Evolutionary conservation across 1,284 basidiomycete genomes (phyloP), one percentile per base, ranked within the genome.

Genomic region (Boletellus sp.): DNA sequence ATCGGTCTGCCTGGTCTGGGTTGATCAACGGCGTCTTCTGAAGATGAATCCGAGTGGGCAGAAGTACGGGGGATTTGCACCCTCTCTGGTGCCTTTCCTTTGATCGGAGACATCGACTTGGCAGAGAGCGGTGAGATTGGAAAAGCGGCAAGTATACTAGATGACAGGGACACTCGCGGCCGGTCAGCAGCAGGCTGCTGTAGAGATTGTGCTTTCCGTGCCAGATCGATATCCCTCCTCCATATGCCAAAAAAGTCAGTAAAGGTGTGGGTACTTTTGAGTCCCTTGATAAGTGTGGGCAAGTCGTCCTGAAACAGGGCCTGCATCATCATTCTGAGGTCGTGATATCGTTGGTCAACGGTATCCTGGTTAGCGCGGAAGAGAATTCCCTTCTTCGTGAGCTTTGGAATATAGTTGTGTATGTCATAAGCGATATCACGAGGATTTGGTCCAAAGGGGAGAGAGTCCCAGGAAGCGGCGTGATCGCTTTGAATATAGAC

Each of bases 371-470:
- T 86, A 1, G 83, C 75, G 33, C 82, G 79, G 68, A 91, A 91
- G 38, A 91, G 58, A 0, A 82, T 83, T 6, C 80, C 84, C 63
- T 84, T 87, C 69, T 83, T 86, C 4, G 81, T 79, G 32, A 91
- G 74, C 51, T 73, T 75, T 16, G 89, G 88, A 2, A 91, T 65
- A 59, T 81, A 69, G 2, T 78, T 62, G 60, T 89, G 85, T 44
- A 91, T 74, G 56, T 86, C 79, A 47, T 74, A 78, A 13, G 82
- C 81, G 36, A 91, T 78, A 22, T 82, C 81, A 40, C 78, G 79
- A 4, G 85, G 86, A 60, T 87, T 78, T 16, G 89, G 88, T 13
- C 88, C 89, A n/a, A 86, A 85, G 13, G 89, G 89, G n/a, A 91
- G 74, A 1, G 87, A 89, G 50, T 90, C 89, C 74, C 84, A 91